Evolutionary conservation across 805 yeast species (phyloP).

Genomic region (Suhomyces xylopsoci): DNA sequence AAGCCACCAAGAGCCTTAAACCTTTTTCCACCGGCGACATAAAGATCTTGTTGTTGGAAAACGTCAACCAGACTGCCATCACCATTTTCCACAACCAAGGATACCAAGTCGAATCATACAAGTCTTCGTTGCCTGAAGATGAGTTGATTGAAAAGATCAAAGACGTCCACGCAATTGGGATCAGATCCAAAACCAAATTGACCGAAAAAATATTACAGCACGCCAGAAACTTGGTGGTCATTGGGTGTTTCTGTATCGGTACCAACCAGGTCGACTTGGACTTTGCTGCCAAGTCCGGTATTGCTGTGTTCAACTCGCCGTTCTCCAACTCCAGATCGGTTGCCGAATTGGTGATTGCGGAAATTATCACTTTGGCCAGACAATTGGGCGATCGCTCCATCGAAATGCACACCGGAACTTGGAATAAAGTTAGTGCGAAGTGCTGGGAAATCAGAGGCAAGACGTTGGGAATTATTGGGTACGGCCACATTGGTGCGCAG

Average conservation of each 20-base stretch:
- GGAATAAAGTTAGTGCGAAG: slow-evolving; percentile 93
- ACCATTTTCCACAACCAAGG: slow-evolving; percentile 85
- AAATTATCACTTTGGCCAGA: slow-evolving; percentile 89
- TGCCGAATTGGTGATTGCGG: slow-evolving; percentile 95
- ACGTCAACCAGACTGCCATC: slow-evolving; percentile 90
- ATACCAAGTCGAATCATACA: slow-evolving; percentile 93
- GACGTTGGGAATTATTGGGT: slow-evolving; percentile 94
- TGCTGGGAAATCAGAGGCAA: slow-evolving; percentile 99
- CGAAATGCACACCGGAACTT: slow-evolving; percentile 92
- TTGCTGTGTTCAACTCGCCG: slow-evolving; percentile 97
- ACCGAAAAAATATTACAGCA: slow-evolving; percentile 74
- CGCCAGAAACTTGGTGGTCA: slow-evolving; percentile 83
- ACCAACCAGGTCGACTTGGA: slow-evolving; percentile 96
- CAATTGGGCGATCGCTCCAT: slow-evolving; percentile 95
- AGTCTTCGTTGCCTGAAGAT: slow-evolving; percentile 84
- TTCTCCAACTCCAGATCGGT: slow-evolving; percentile 98
- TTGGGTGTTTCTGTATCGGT: slow-evolving; percentile 99
- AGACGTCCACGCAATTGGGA: slow-evolving; percentile 95
- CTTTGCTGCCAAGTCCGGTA: slow-evolving; percentile 87
- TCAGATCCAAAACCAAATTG: slow-evolving; percentile 93
- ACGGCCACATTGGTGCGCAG: slow-evolving; percentile 98
- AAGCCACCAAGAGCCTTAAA: slow-evolving; percentile 70
- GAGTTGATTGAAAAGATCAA: slow-evolving; percentile 91
- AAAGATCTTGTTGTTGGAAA: slow-evolving; percentile 86
- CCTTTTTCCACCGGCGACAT: slow-evolving; percentile 96